Evolutionary conservation across 768 basidiomycete species (phyloP), one percentile per base, ranked within the genome.

Genomic region (Chalciporus chontae): DNA sequence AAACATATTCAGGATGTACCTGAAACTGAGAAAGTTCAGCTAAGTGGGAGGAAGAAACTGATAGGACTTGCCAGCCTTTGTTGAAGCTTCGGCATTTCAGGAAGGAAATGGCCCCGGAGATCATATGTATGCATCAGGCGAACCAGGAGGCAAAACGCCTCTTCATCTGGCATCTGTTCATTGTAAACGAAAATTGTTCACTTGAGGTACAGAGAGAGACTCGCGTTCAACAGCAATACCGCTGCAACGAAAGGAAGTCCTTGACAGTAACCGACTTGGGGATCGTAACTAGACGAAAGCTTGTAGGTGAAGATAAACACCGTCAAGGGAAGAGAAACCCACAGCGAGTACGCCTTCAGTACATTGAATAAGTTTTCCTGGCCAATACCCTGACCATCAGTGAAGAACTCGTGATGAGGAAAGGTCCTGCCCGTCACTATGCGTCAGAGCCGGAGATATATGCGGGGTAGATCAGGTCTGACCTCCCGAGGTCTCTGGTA

Each of bases 361-460:
- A 99, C 94, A 63, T 97, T 98, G 74, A 97, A 97, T 31, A 99
- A 69, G 62, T 95, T 94, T 69, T 97, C 95, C 66, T 98, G 94
- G 2, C 96, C 96, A 23, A 94, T 87, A 8, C 95, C 96, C 59
- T 90, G 88, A 3, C 87, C 93, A 57, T 96, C 90, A 38, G 83
- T 92, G 68, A 98, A 99, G 72, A 92, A 97, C 40, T 90, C 87
- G 61, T 98, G 94, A 64, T 94, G 90, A 21, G 96, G 96, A 70
- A 99, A 97, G 3, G 96, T 99, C 66, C 91, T 89, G 54, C 17
- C 44, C 26, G 40, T 49, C 10, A 31, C 29, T 29, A 40, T 47
- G 52, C 39, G 50, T 54, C 45, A 50, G 50, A 57, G 50, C 32
- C 43, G 34, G 15, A 41, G 45, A 40, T 42, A 32, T 47, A 40